Base-by-base conservation (phyloP, 176 grass and related monocot species). In the Zizania latifolia region DNA sequence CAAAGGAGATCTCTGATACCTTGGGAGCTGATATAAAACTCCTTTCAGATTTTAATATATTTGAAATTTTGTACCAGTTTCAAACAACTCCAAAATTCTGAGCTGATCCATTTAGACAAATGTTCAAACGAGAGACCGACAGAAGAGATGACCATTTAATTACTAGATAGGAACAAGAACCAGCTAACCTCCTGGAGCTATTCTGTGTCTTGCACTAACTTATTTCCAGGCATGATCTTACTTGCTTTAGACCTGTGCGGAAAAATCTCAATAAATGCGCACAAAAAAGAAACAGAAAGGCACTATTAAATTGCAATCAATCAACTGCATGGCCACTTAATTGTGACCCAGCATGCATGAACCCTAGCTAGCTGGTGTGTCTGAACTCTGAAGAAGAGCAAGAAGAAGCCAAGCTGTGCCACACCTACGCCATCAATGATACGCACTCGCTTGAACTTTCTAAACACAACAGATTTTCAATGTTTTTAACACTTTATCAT, bases 361-460 rank as follows among this genome's bases (percentile, higher is more conserved):
- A 54, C 74, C 85, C 66, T 83, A 73, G 40, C 37, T 2, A 45
- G 53, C 67, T 90, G 71, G 4, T 37, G 68, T 71, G 82, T 71
- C 72, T 72, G n/a, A n/a, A n/a, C n/a, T n/a, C n/a, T n/a, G 70
- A 82, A 62, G 67, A 78, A 82, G 73, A 67, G 21, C 58, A 78
- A 62, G 67, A 86, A 82, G 72, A 74, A 23, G 72, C 65, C 83
- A 74, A 86, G 28, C 62, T 16, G 58, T 59, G 78, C 19, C 39
- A n/a, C 33, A 84, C 79, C 84, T 72, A 71, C 75, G n/a, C 72
- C 40, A 67, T 54, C 48, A 81, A 77, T 85, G 40, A 81, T 88
- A 43, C 28, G 37, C 65, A n/a, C n/a, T n/a, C n/a, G n/a, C n/a
- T n/a, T n/a, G n/a, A n/a, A n/a, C n/a, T n/a, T n/a, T n/a, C n/a